Percentiles rank a stretch among this genome's conserved stretches.
Conservation (phyloP, 2,329 filamentous ascomycete genomes). For the Cladosporium velox region DNA sequence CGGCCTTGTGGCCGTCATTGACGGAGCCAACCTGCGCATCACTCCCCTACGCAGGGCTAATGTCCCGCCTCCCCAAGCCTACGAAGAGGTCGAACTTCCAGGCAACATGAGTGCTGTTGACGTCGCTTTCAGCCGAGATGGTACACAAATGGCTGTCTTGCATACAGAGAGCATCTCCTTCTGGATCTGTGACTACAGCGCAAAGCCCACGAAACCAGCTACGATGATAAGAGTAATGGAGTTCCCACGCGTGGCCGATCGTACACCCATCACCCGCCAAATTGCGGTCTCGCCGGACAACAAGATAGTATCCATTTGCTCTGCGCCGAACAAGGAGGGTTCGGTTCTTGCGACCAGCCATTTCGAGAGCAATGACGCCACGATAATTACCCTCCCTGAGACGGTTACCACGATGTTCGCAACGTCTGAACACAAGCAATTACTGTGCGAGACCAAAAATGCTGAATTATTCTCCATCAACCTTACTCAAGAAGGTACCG, state of each 20-base stretch:
- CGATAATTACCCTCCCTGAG: not conserved
- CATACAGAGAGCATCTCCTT: slow-evolving; percentile 67
- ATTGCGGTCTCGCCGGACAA: slow-evolving; percentile 49
- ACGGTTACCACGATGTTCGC: slow-evolving; percentile 8
- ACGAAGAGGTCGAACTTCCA: slow-evolving; percentile 68
- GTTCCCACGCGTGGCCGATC: not conserved
- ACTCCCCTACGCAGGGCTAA: slow-evolving; percentile 84
- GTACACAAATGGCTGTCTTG: slow-evolving; percentile 69
- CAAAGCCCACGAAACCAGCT: slow-evolving; percentile 50
- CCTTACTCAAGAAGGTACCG: not conserved
- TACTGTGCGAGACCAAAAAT: slow-evolving; percentile 7
- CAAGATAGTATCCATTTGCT: slow-evolving; percentile 38
- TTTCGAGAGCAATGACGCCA: not conserved
- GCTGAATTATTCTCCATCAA: not conserved
- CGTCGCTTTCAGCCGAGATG: slow-evolving; percentile 69
- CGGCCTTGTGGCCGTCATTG: slow-evolving; percentile 70
- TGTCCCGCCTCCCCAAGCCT: slow-evolving; percentile 88
- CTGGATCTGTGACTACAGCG: slow-evolving; percentile 67
- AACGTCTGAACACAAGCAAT: slow-evolving; percentile 5
- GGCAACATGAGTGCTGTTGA: slow-evolving; percentile 64
- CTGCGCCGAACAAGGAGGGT: slow-evolving; percentile 23
- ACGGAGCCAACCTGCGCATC: slow-evolving; percentile 77
- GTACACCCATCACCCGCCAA: slow-evolving; percentile 41
- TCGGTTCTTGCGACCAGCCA: not conserved
- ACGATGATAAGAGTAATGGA: slow-evolving; percentile 32